These are phyloP conservation scores for Funneliformis mosseae DNA, from an alignment of 192 early-diverging fungal genomes.

Conservation along the genomic window DNA sequence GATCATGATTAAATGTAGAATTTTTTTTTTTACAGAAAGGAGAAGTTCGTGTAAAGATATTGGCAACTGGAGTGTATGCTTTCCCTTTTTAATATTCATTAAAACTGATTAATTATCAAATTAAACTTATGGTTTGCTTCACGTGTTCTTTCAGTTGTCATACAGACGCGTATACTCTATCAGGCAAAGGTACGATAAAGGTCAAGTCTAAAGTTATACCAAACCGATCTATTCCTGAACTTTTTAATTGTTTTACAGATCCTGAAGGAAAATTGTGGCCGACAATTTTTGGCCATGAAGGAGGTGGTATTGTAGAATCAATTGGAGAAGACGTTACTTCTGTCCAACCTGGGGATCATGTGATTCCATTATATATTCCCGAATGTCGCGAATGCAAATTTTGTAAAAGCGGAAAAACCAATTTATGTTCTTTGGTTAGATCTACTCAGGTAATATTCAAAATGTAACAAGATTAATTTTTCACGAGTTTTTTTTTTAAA, in stretches of 20 bases:
- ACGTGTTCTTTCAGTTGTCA: slow-evolving; percentile 66
- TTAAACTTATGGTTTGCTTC: background rate
- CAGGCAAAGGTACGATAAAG: slow-evolving; percentile 60
- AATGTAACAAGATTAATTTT: slow-evolving; percentile 9
- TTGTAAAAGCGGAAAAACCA: slow-evolving; percentile 96
- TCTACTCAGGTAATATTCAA: slow-evolving; percentile 72
- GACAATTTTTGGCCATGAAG: slow-evolving; percentile 94
- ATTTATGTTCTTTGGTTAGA: slow-evolving; percentile 89
- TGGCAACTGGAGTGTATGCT: slow-evolving; percentile 83
- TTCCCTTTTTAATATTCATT: background rate
- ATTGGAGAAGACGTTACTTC: slow-evolving; percentile 94
- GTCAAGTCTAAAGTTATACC: background rate
- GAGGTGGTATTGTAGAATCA: slow-evolving; percentile 93
- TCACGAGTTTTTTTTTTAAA: background rate
- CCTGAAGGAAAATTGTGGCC: slow-evolving; percentile 86
- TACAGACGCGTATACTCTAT: slow-evolving; percentile 95
- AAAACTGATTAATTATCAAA: slow-evolving; percentile 30
- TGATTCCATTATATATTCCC: slow-evolving; percentile 90
- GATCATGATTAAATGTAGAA: background rate
- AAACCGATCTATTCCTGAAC: background rate
- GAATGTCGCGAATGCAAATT: slow-evolving; percentile 97
- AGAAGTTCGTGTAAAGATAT: slow-evolving; percentile 92
- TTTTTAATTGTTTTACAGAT: slow-evolving; percentile 44
- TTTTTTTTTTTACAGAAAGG: slow-evolving; percentile 42
- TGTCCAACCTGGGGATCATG: slow-evolving; percentile 90